These are phyloP conservation scores for Avena insularis DNA, from an alignment of 176 grass and related monocot species.

Conservation along the genomic window DNA sequence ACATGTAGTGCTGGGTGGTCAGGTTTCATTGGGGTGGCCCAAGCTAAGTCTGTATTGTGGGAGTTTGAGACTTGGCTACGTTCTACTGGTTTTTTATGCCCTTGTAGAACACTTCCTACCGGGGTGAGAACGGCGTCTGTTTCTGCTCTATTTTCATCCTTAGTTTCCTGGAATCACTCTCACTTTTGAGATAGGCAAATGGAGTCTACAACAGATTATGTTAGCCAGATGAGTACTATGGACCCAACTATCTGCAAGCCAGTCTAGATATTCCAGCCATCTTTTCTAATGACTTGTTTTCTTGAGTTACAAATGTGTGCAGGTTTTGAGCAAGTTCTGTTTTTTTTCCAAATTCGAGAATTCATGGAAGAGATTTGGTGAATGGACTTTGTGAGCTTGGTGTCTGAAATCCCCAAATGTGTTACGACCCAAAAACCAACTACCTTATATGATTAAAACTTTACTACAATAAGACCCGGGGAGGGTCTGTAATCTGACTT, in stretches of 20 bases:
- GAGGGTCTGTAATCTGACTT: conserved; percentile 17
- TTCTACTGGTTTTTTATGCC: neutral
- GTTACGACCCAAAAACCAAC: neutral
- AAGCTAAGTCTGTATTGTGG: neutral
- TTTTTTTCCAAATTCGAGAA: neutral
- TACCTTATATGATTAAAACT: conserved; percentile 4
- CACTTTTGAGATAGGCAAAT: neutral
- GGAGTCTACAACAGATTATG: neutral
- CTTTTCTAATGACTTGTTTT: conserved; percentile 4
- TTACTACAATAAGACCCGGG: neutral
- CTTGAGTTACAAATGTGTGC: conserved; percentile 7
- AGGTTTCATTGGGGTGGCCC: neutral
- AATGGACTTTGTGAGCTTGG: conserved; percentile 22
- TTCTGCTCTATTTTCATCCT: neutral
- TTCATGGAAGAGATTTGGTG: neutral
- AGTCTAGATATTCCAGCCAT: neutral
- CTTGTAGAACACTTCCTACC: neutral
- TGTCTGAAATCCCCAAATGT: conserved; percentile 1
- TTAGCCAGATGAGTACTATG: neutral
- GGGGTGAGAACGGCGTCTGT: neutral
- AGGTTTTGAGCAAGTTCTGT: neutral
- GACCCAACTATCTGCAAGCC: neutral
- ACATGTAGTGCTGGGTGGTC: neutral
- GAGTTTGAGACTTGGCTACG: neutral
- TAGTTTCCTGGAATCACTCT: neutral